Evolutionary conservation across 331 rosid species (phyloP), one percentile per base, ranked within the genome.

Genomic region (Malus hybrid): DNA sequence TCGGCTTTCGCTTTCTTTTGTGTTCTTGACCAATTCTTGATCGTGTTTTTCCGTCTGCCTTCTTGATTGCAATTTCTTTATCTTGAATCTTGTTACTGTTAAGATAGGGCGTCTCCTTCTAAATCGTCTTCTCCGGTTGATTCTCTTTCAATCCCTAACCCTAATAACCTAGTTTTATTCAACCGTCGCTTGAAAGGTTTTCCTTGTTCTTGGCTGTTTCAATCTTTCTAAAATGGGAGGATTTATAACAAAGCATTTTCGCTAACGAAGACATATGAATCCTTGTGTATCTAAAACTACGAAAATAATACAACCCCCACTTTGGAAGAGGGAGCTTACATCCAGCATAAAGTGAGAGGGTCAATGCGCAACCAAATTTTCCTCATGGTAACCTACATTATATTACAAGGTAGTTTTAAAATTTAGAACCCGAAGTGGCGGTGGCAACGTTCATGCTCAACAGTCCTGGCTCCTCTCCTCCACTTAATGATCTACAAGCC

Each of bases 351-450:
- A 50, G 44, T 11, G 31, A 7, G 34, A n/a, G 66, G 22, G 44
- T 10, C 67, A 54, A 65, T 16, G 60, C 80, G 59, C 69, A 67
- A 39, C 81, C 77, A 77, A 81, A 77, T 28, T 22, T 62, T 57
- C 72, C 78, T 72, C 11, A 67, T 27, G 27, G 59, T 65, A 20
- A 70, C 48, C 76, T 29, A 65, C 10, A 68, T 11, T 65, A 36
- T 57, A 50, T 52, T 24, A 24, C 24, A 19, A 24, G 32, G 56
- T 28, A 8, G n/a, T 55, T 22, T 56, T 62, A 69, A 80, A 63
- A 12, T 57, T 16, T 69, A 36, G 75, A 63, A 33, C 48, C 82
- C 78, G 72, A 83, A 69, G 66, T 48, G 14, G 5, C 71, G 39
- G 62, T n/a, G 59, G 60, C 32, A 24, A 54, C 61, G 61, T 69